Evolutionary conservation across 371 early-diverging fungal species (phyloP), one percentile per base, ranked within the genome.

Genomic region (Saksenaea vasiformis): DNA sequence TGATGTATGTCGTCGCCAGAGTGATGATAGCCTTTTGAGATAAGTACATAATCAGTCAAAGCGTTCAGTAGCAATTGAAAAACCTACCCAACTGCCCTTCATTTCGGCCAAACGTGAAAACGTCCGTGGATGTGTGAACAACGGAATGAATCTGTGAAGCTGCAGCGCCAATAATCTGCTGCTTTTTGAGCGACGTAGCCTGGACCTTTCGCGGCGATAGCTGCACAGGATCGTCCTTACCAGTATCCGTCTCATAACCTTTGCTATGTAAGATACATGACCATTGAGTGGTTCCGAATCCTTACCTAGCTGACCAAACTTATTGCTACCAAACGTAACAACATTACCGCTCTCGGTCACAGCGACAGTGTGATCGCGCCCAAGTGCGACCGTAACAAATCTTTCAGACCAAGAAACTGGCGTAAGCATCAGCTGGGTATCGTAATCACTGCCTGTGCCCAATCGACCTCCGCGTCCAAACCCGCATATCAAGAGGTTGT

Each of bases 101-200:
- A 65, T 91, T 90, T 36, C 78, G 68, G 0, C 94, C 94, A 83
- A 91, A 93, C 0, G 91, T 90, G 60, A 82, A 91, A 0, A 93
- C 53, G 19, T 87, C 81, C 0, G 69, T 71, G 5, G 68, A 54
- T 2, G 90, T 85, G 60, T 85, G 83, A 0, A 87, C 87, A 13
- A 79, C 90, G 0, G 92, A 82, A 64, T 93, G 94, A 58, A 85
- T 79, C 54, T 79, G 80, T 0, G 92, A 88, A 1, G 91, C 91
- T 24, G 92, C 90, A 5, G 78, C 88, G 5, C 89, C 90, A n/a
- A 81, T 64, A 28, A 89, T 74, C 2, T 62, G 54, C 27, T 85
- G 75, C 43, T 81, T 84, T 61, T 87, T 87, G 19, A 91, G 73
- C 44, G 66, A 76, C 26, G 71, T 72, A 9, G 78, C 74, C 15